Evolutionary conservation across 495 filamentous ascomycete genomes (phyloP), one percentile per base, ranked within the genome.

Genomic region (Hypomontagnella submonticulosa): DNA sequence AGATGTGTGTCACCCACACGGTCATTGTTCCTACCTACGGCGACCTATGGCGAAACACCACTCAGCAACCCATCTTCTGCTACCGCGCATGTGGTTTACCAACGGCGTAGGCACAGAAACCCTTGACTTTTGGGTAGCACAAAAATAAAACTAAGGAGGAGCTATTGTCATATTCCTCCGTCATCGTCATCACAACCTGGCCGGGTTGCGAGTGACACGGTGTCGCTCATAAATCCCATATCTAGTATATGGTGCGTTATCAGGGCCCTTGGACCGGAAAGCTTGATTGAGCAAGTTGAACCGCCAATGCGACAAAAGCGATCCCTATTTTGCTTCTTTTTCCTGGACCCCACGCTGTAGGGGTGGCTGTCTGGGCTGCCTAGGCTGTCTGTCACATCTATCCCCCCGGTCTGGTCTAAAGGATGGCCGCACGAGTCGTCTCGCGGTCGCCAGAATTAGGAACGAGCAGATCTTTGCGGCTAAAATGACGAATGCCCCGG

Each of bases 271-370:
- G 10, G 23, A 57, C 50, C 66, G 59, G 65, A 36, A 68, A 34
- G 65, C 65, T 63, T 61, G 59, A 69, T 63, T 56, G 20, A 69
- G 66, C 66, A 63, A 69, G 55, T 69, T 69, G 66, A 63, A 49
- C 66, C 66, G 66, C 49, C 34, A 59, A 63, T 57, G 53, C 61
- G 61, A 59, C 46, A 46, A 59, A 36, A 34, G 40, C 19, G 20
- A 46, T 66, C 38, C 50, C 41, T 32, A 33, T 62, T 68, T 51
- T 30, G 40, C 11, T 48, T 55, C 34, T 47, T 15, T 43, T 49
- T 44, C 20, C 49, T 64, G 43, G 32, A 60, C 54, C 59, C 66
- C 60, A 61, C 65, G 58, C 53, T 61, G 51, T 58, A 55, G 49
- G 49, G 23, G 2, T 27, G 23, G 23, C 23, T 27, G 23, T 27